Conservation (phyloP, 768 basidiomycete species). For the Rhizopogon roseolus region DNA sequence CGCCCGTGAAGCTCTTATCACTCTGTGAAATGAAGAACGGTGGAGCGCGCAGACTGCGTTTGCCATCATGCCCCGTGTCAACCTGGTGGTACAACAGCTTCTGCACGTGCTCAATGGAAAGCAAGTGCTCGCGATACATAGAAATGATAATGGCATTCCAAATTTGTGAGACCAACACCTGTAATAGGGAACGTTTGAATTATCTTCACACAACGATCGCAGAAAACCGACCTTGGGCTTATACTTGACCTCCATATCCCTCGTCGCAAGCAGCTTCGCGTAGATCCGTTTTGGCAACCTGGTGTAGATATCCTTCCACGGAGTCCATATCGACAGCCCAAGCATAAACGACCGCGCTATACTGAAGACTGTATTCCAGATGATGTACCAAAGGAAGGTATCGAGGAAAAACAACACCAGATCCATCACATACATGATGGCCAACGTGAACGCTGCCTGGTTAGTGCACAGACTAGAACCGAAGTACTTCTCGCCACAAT, state of each 20-base stretch:
- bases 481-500: conserved; percentile 83
- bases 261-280: conserved; percentile 88
- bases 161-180: conserved; percentile 97
- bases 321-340: conserved; percentile 97
- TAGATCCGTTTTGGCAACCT: conserved; percentile 96
- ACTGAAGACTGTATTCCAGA: conserved; percentile 96
- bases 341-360: conserved; percentile 85
- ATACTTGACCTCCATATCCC: conserved; percentile 97
- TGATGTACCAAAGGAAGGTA: conserved; percentile 99
- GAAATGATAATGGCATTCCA: conserved; percentile 99
- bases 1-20: conserved; percentile 78
- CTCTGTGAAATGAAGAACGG: conserved; percentile 97
- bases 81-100: conserved; percentile 97
- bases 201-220: background rate
- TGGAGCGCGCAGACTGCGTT: conserved; percentile 89
- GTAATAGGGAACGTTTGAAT: background rate
- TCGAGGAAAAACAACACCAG: conserved; percentile 96
- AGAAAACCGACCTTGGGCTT: conserved; percentile 86
- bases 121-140: conserved; percentile 98
- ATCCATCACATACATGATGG: conserved; percentile 99
- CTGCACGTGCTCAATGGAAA: conserved; percentile 98
- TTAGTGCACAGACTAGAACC: conserved; percentile 82
- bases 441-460: conserved; percentile 91
- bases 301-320: conserved; percentile 97
- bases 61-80: conserved; percentile 75